Percentiles rank a stretch among this genome's conserved stretches.
These are phyloP conservation scores for Lolium rigidum DNA, from an alignment of 176 grass and related monocot genomes.

Conservation along the genomic window DNA sequence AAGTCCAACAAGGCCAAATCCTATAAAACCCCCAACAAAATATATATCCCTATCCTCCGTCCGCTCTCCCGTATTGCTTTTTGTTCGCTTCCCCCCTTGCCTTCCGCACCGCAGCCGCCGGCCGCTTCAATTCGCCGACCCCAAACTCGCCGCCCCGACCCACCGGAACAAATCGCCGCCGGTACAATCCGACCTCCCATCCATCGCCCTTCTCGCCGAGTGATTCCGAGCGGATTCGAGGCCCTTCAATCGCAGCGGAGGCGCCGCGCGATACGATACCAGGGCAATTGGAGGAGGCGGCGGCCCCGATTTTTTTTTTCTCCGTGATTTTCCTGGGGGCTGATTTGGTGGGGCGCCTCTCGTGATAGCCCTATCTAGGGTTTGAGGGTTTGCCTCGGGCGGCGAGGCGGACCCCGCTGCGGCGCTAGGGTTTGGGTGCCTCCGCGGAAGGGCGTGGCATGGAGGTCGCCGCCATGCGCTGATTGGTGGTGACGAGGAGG, in stretches of 20 bases:
- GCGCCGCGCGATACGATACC: neutral
- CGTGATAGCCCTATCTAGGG: conserved; percentile 22
- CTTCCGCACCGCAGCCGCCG: conserved; percentile 43
- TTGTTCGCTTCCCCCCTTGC: neutral
- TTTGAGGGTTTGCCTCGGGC: conserved; percentile 31
- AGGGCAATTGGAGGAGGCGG: conserved; percentile 26
- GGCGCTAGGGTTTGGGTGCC: conserved; percentile 45
- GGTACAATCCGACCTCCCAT: neutral
- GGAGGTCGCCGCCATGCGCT: conserved; percentile 29
- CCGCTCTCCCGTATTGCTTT: conserved; percentile 1
- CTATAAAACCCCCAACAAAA: conserved; percentile 39
- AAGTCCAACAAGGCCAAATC: neutral
- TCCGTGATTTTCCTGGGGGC: conserved; percentile 6
- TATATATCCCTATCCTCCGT: conserved; percentile 15
- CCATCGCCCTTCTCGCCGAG: neutral
- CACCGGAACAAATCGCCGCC: conserved; percentile 1
- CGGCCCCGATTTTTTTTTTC: conserved; percentile 30
- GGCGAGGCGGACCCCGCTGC: conserved; percentile 8
- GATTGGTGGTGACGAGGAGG: conserved; percentile 19
- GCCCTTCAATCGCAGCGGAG: conserved; percentile 33
- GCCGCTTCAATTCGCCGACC: conserved; percentile 45
- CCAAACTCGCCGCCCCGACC: conserved; percentile 28
- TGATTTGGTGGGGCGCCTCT: neutral
- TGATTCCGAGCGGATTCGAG: conserved; percentile 13
- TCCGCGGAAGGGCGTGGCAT: conserved; percentile 5